Evolutionary conservation across 352 stramenopile genomes (phyloP), one percentile per base, ranked within the genome.

Genomic region (Phytophthora pseudosyringae): DNA sequence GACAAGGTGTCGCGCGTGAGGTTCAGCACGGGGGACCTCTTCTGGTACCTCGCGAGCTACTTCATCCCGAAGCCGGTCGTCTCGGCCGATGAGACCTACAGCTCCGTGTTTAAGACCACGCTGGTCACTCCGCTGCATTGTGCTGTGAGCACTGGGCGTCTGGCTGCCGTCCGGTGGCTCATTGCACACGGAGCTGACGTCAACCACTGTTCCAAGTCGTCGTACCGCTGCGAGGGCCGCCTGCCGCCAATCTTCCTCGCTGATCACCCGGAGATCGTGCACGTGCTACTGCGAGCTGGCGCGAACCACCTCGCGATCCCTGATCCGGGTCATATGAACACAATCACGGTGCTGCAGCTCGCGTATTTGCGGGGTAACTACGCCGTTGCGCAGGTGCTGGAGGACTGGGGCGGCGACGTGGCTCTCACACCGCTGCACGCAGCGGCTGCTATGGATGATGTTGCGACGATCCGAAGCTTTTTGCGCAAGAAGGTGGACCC

Each of bases 341-440:
- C 84, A n/a, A 85, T 95, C 46, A 93, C 87, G 2, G 87, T 91
- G 32, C 68, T 95, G 3, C 84, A 95, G 55, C 69, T 93, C 8
- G 87, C 85, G 9, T 95, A 95, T 67, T 44, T 93, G 29, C 78
- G 85, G 21, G 78, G 85, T 12, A 93, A 94, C 64, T 95, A 94
- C 50, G 83, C 83, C 4, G 85, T 94, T 9, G 86, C 84, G 1
- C 80, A 91, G 41, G 81, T 91, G 25, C 64, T 95, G 0, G 86
- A 95, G 46, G 86, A 95, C 64, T 95, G 84, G 86, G 86, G 86
- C 18, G 82, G 84, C 3, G 86, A 95, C 28, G 75, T 95, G 9
- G 84, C 86, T 8, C 71, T 95, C 0, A 93, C 86, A 4, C 86
- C 86, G 4, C 62, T 95, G n/a, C 86, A 95, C 48, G 78, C 83